Conservation (phyloP, 352 stramenopile genomes). For the Phytophthora tubulina region DNA sequence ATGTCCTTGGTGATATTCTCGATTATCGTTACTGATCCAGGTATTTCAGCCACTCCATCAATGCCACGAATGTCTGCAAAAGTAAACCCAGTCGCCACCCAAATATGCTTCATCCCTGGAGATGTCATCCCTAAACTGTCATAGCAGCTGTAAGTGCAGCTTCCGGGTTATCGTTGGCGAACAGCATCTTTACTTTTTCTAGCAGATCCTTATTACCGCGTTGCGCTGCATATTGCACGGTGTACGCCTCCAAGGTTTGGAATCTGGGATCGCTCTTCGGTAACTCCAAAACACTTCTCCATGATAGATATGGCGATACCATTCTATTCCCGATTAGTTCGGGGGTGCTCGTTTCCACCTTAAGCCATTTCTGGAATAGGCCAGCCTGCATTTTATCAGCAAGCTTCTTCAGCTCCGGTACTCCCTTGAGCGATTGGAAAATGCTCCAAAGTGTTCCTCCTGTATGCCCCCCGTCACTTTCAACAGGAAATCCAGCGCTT, state of each 20-base stretch:
- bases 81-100: too few relatives aligned
- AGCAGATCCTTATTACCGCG: background rate
- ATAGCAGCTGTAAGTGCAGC: background rate
- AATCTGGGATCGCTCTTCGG: background rate
- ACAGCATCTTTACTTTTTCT: background rate
- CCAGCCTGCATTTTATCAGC: background rate
- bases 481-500: background rate
- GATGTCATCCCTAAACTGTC: background rate
- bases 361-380: background rate
- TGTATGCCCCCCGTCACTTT: background rate
- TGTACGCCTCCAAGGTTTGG: background rate
- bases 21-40: too few relatives aligned
- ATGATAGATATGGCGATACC: background rate
- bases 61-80: too few relatives aligned
- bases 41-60: too few relatives aligned
- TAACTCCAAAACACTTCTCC: background rate
- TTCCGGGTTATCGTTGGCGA: background rate
- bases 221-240: background rate
- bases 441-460: background rate
- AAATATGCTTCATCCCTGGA: too few relatives aligned
- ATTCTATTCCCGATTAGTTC: too few relatives aligned
- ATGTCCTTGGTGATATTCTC: too few relatives aligned
- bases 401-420: background rate
- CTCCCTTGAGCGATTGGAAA: background rate
- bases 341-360: too few relatives aligned